phyloP scores from a whole-genome alignment of 2,329 filamentous ascomycete genomes.

The Emmonsiellopsis sp. region DNA sequence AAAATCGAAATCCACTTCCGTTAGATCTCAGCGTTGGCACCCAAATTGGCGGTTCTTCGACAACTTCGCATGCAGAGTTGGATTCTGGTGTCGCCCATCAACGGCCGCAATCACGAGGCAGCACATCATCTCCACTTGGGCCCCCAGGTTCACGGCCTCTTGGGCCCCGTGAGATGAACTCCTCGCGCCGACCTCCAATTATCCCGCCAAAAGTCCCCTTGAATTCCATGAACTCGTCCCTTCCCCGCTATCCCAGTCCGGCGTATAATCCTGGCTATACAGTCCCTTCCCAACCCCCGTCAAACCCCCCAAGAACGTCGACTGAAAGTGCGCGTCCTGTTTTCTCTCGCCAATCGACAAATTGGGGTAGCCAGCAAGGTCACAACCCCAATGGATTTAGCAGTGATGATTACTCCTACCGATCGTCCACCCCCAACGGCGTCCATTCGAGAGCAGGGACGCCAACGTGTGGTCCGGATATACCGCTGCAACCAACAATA shows the following conservation, averaged over 20 bases:
- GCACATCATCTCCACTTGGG: neutral
- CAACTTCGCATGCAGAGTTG: neutral
- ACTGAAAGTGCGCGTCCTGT: conserved; percentile 32
- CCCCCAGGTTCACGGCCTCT: conserved; percentile 23
- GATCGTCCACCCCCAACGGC: conserved; percentile 37
- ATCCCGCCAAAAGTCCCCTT: conserved; percentile 37
- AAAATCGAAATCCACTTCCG: conserved; percentile 5
- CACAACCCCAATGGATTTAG: conserved; percentile 26
- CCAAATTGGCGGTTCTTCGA: neutral
- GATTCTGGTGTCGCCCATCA: neutral
- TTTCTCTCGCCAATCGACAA: conserved; percentile 3
- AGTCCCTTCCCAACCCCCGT: conserved; percentile 28
- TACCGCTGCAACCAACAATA: conserved; percentile 52
- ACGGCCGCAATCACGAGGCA: conserved; percentile 2
- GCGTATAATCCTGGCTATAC: conserved; percentile 39
- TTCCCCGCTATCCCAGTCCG: conserved; percentile 41
- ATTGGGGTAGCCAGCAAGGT: conserved; percentile 15
- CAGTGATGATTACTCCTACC: conserved; percentile 35
- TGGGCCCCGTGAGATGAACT: conserved; percentile 37
- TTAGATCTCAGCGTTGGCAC: conserved; percentile 9
- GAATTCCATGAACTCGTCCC: conserved; percentile 23
- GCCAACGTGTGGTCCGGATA: conserved; percentile 38
- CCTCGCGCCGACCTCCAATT: conserved; percentile 24
- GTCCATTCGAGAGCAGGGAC: conserved; percentile 27
- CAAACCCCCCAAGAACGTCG: conserved; percentile 32